phyloP scores from a whole-genome alignment of 2,329 filamentous ascomycete species.

The Xylaria sp. region DNA sequence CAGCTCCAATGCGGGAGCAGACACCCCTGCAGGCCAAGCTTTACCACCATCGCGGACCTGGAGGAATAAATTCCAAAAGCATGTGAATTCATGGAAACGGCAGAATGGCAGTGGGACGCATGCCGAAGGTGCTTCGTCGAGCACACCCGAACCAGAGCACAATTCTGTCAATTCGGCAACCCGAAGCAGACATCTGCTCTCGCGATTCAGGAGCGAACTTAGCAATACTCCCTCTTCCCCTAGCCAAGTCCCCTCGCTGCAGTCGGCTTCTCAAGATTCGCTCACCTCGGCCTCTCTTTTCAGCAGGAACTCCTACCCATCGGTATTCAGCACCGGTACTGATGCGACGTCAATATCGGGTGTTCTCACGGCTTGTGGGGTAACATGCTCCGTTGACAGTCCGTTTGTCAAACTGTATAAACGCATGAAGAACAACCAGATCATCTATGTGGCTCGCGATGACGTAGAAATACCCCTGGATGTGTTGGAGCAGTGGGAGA shows the following conservation, averaged over 20 bases:
- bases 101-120: neutral
- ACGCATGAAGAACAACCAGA: slow-evolving; percentile 22
- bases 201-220: neutral
- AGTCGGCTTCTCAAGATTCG: slow-evolving; percentile 18
- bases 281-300: slow-evolving; percentile 27
- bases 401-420: slow-evolving; percentile 18
- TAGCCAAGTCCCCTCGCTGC: neutral
- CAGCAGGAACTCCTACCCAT: slow-evolving; percentile 30
- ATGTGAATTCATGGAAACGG: slow-evolving; percentile 20
- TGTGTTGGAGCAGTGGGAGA: slow-evolving; percentile 28
- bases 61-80: slow-evolving; percentile 24
- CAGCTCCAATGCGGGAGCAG: neutral
- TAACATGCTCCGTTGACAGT: slow-evolving; percentile 18
- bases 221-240: neutral
- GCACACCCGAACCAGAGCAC: neutral
- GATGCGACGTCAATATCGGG: slow-evolving; percentile 30
- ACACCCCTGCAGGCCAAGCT: slow-evolving; percentile 3
- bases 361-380: neutral
- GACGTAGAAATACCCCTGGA: slow-evolving; percentile 26
- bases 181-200: neutral
- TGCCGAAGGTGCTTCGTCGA: neutral
- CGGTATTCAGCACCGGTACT: slow-evolving; percentile 21
- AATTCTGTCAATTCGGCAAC: neutral
- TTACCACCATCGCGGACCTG: slow-evolving; percentile 7
- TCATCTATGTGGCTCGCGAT: slow-evolving; percentile 28